A percentile compares a stretch with the other conserved stretches of the same genome.
phyloP scores from a whole-genome alignment of 768 basidiomycete species.

The Daedalea quercina region DNA sequence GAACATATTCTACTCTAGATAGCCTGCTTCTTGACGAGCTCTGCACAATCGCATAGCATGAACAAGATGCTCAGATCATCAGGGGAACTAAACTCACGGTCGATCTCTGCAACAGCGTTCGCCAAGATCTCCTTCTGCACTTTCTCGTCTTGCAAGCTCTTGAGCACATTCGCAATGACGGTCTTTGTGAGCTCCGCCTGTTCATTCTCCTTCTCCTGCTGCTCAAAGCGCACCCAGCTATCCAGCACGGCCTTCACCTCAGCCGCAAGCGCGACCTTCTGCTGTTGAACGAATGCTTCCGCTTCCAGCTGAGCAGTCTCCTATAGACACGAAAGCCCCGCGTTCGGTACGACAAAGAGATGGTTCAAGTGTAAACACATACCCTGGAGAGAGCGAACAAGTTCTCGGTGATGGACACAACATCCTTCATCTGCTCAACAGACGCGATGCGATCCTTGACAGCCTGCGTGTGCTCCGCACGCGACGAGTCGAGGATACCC shows the following conservation, averaged over 20 bases:
- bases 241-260: constrained; percentile 95
- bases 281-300: constrained; percentile 83
- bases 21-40: constrained; percentile 86
- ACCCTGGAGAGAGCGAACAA: constrained; percentile 94
- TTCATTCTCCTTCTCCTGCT: constrained; percentile 93
- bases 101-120: constrained; percentile 81
- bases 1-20: constrained; percentile 45
- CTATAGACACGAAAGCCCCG: constrained; percentile 28
- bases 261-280: constrained; percentile 77
- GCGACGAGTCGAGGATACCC: constrained; percentile 72
- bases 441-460: constrained; percentile 90
- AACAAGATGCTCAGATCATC: background rate
- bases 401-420: constrained; percentile 81
- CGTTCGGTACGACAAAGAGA: background rate
- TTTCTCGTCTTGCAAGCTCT: constrained; percentile 80
- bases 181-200: constrained; percentile 86
- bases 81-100: constrained; percentile 57
- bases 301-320: constrained; percentile 90
- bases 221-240: constrained; percentile 97
- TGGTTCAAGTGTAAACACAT: constrained; percentile 9
- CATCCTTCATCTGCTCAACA: constrained; percentile 93
- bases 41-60: constrained; percentile 31
- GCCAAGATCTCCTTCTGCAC: constrained; percentile 78
- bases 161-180: constrained; percentile 85
- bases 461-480: constrained; percentile 85